A percentile compares a stretch with the other conserved stretches of the same genome.
phyloP scores from a whole-genome alignment of 176 grass and related monocot species.

The Guadua angustifolia region DNA sequence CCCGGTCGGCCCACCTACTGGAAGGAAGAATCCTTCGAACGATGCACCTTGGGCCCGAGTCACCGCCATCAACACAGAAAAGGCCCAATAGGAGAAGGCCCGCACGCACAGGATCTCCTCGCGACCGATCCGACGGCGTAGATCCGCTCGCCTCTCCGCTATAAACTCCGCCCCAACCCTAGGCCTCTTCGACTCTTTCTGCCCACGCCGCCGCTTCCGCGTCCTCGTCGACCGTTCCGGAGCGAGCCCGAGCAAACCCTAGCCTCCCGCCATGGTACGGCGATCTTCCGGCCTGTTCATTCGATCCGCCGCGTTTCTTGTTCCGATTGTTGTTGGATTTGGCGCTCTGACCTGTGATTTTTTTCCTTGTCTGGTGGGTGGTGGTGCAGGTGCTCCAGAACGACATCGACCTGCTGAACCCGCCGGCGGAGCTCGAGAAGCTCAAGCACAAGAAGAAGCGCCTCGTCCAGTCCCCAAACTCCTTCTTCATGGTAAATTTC shows the following conservation, averaged over 20 bases:
- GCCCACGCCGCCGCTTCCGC: conserved; percentile 12
- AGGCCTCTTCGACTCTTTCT: not conserved
- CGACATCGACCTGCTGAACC: conserved; percentile 86
- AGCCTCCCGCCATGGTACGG: conserved; percentile 33
- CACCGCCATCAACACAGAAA: too few species aligned
- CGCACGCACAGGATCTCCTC: not conserved
- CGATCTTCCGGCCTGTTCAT: not conserved
- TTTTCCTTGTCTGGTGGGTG: too few species aligned
- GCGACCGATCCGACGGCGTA: conserved; percentile 13
- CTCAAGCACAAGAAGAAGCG: conserved; percentile 93
- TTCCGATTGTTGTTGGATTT: not conserved
- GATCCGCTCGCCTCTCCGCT: not conserved
- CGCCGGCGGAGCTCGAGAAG: conserved; percentile 81
- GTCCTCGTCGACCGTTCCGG: conserved; percentile 26
- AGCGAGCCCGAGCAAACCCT: conserved; percentile 24
- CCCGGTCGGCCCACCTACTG: too few species aligned
- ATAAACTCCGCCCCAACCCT: conserved; percentile 29
- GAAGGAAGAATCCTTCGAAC: too few species aligned
- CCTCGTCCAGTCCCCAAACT: conserved; percentile 84
- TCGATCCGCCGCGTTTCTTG: not conserved
- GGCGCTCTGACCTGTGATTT: not conserved
- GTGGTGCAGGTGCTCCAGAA: conserved; percentile 67
- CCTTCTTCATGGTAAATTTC: conserved; percentile 71
- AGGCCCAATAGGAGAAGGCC: not conserved
- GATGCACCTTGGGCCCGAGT: too few species aligned